Conservation (phyloP, 495 filamentous ascomycete species). For the Trichoderma gamsii region DNA sequence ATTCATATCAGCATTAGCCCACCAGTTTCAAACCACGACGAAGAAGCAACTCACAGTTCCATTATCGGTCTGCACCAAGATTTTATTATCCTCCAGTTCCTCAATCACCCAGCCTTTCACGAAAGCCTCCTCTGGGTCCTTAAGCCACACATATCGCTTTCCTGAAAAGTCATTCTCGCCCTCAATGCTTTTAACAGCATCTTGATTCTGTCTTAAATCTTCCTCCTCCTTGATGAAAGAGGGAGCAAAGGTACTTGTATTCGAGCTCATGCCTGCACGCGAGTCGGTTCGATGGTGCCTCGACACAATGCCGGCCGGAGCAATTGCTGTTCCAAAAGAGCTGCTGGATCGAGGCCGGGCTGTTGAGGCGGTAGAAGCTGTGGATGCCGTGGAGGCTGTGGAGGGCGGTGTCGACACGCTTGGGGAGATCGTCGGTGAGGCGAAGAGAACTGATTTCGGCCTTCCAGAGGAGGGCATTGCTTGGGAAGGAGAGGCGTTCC, state of each 20-base stretch:
- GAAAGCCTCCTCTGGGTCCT: conserved; percentile 80
- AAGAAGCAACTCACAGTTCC: conserved; percentile 59
- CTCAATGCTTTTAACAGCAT: conserved; percentile 71
- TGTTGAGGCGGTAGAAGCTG: conserved; percentile 20
- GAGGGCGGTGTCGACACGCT: conserved; percentile 28
- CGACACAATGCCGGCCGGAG: conserved; percentile 18
- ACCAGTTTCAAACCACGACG: not conserved
- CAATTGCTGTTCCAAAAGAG: conserved; percentile 24
- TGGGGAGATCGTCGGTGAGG: conserved; percentile 44
- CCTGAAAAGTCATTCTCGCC: conserved; percentile 98
- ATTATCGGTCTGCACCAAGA: conserved; percentile 91
- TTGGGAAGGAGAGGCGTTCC: conserved; percentile 55
- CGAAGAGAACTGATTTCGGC: conserved; percentile 67
- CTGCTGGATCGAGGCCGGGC: conserved; percentile 41
- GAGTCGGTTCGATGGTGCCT: conserved; percentile 58
- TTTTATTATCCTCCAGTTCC: conserved; percentile 56
- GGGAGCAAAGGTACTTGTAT: conserved; percentile 81
- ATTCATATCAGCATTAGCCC: conserved; percentile 19
- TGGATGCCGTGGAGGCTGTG: not conserved
- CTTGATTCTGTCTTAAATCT: conserved; percentile 50
- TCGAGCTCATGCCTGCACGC: conserved; percentile 36
- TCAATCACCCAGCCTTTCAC: conserved; percentile 87
- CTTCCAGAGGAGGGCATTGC: conserved; percentile 49
- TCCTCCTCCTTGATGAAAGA: conserved; percentile 88
- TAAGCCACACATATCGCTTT: conserved; percentile 97